Evolutionary conservation across 2,329 filamentous ascomycete genomes (phyloP).

Genomic region (Pseudogymnoascus sp.): DNA sequence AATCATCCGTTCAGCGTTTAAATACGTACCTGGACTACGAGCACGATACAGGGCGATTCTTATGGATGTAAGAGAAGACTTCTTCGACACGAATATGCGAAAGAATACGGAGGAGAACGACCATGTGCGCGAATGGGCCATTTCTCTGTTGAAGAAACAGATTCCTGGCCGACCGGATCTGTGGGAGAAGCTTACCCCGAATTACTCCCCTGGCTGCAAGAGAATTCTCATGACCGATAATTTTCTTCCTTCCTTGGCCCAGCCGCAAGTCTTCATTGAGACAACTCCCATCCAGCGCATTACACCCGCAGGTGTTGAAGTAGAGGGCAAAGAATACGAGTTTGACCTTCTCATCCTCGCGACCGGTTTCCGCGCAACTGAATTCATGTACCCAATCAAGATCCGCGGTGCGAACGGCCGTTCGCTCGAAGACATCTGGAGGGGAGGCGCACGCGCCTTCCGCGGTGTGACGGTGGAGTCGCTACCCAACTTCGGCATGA

Average conservation of each 20-base stretch:
- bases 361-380: conserved; percentile 51
- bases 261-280: conserved; percentile 43
- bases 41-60: conserved; percentile 42
- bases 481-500: conserved; percentile 49
- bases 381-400: conserved; percentile 52
- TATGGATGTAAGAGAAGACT: conserved; percentile 49
- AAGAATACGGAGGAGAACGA: conserved; percentile 34
- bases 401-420: conserved; percentile 40
- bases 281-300: conserved; percentile 42
- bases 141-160: conserved; percentile 36
- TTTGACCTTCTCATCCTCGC: conserved; percentile 52
- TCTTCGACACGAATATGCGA: conserved; percentile 33
- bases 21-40: conserved; percentile 43
- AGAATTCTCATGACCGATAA: conserved; percentile 48
- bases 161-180: conserved; percentile 43
- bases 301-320: conserved; percentile 39
- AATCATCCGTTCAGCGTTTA: conserved; percentile 15
- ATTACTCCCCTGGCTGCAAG: conserved; percentile 49
- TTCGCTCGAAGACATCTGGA: conserved; percentile 45
- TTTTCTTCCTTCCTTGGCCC: conserved; percentile 44
- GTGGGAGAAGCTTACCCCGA: conserved; percentile 46
- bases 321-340: conserved; percentile 33
- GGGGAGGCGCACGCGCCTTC: conserved; percentile 42
- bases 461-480: conserved; percentile 44
- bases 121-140: conserved; percentile 32